Evolutionary conservation across 495 filamentous ascomycete genomes (phyloP), one percentile per base, ranked within the genome.

Genomic region (Aspergillus egyptiacus): DNA sequence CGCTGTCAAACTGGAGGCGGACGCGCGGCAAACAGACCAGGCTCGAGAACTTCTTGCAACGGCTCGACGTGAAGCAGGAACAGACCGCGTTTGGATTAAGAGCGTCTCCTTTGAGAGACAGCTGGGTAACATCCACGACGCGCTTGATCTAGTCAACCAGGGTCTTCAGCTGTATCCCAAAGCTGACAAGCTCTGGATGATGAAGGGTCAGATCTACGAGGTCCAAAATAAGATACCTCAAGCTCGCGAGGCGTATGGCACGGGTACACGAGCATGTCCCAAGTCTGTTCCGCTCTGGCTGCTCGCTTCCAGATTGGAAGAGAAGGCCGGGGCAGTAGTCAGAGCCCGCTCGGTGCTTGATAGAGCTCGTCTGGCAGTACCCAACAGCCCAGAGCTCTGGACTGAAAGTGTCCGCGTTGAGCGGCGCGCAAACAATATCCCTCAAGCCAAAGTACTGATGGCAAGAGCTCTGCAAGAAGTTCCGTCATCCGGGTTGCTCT

Each of bases 151-250:
- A 6, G 89, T 89, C 51, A 88, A 85, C 56, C 81, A 95, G 59
- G 94, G 84, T 22, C 74, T 99, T 0, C 83, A 89, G 46, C 72
- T 87, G n/a, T 97, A 93, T 66, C 91, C 94, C 9, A 79, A 80
- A 38, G 79, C 84, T 2, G 81, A 87, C 45, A 96, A 96, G 63
- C 78, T 99, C 9, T 95, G 89, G 84, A 96, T 96, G 87, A 88
- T 95, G 73, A 99, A 97, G 68, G 93, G 94, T 3, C 93, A 99
- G 56, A 88, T 97, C 51, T 99, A 97, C 76, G 86, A 95, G 56
- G 70, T 79, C 13, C 77, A 86, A 42, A 78, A 73, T 51, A 86
- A 86, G 61, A 69, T 86, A 30, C 82, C 87, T 0, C 85, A 94
- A 61, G 93, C 94, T 3, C 80, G 91, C 37, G 89, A 99, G 62